A percentile compares a stretch with the other conserved stretches of the same genome.
phyloP scores from a whole-genome alignment of 441 rosid genomes.

The Croton laevigatus region DNA sequence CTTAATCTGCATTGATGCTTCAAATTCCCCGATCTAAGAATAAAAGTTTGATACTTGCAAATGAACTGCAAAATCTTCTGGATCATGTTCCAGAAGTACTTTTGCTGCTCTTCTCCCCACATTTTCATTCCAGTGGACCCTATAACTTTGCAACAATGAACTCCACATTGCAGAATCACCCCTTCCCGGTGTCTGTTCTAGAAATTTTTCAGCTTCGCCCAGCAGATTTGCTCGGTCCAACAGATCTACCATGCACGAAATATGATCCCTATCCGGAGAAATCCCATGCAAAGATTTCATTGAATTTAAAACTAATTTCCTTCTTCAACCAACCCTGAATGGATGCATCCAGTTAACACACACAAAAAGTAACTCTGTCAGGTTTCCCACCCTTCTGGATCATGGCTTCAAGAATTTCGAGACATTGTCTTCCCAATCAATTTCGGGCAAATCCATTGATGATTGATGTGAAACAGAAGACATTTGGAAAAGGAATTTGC shows the following conservation, averaged over 20 bases:
- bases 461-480: conserved; percentile 58
- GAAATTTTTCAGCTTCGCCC: conserved; percentile 57
- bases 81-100: conserved; percentile 49
- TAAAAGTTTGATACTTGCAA: conserved; percentile 64
- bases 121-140: conserved; percentile 50
- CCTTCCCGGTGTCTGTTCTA: conserved; percentile 40
- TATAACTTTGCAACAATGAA: conserved; percentile 66
- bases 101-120: conserved; percentile 69
- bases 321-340: conserved; percentile 74
- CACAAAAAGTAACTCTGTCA: conserved; percentile 64
- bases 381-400: conserved; percentile 50
- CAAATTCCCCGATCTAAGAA: conserved; percentile 62
- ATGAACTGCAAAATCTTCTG: conserved; percentile 47
- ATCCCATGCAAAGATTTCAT: conserved; percentile 49
- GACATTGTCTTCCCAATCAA: conserved; percentile 64
- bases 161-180: conserved; percentile 64
- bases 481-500: conserved; percentile 48
- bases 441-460: conserved; percentile 57
- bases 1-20: conserved; percentile 45
- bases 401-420: conserved; percentile 53
- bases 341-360: conserved; percentile 62
- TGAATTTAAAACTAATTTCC: conserved; percentile 46
- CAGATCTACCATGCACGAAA: conserved; percentile 71
- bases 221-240: conserved; percentile 70
- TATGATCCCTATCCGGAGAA: conserved; percentile 48